phyloP scores from a whole-genome alignment of 2,329 filamentous ascomycete genomes.

The Botryotinia convoluta region DNA sequence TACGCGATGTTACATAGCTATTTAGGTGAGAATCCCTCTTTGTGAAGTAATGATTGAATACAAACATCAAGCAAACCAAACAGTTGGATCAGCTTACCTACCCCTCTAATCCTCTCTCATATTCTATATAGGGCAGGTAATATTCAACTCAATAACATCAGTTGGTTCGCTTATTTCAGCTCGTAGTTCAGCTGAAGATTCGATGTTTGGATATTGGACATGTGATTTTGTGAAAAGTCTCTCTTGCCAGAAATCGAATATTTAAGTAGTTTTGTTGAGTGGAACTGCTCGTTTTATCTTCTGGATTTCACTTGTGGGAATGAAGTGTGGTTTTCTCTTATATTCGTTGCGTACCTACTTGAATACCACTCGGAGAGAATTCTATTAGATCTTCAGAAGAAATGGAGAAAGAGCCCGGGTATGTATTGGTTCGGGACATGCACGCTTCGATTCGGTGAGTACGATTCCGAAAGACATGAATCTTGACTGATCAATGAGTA shows the following conservation, averaged over 20 bases:
- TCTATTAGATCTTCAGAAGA: not conserved
- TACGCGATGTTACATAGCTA: too few relatives aligned
- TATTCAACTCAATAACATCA: not conserved
- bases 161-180: not conserved
- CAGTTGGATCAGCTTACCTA: not conserved
- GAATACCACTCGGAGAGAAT: rapidly evolving
- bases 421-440: not conserved
- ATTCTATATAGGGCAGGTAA: not conserved
- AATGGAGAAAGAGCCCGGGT: not conserved
- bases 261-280: not conserved
- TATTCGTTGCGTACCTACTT: not conserved
- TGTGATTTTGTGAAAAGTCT: not conserved
- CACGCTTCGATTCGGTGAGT: not conserved
- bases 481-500: not conserved
- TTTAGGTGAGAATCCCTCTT: too few relatives aligned
- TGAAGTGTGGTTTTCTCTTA: not conserved
- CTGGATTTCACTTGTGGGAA: not conserved
- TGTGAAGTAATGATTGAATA: too few relatives aligned
- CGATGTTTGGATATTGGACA: not conserved
- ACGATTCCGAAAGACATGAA: not conserved
- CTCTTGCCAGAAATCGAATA: not conserved
- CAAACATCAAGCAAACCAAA: not conserved
- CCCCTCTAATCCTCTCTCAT: not conserved
- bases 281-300: not conserved
- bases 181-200: not conserved